These are phyloP conservation scores for Amanita rubescens DNA, from an alignment of 768 basidiomycete species.

Conservation along the genomic window DNA sequence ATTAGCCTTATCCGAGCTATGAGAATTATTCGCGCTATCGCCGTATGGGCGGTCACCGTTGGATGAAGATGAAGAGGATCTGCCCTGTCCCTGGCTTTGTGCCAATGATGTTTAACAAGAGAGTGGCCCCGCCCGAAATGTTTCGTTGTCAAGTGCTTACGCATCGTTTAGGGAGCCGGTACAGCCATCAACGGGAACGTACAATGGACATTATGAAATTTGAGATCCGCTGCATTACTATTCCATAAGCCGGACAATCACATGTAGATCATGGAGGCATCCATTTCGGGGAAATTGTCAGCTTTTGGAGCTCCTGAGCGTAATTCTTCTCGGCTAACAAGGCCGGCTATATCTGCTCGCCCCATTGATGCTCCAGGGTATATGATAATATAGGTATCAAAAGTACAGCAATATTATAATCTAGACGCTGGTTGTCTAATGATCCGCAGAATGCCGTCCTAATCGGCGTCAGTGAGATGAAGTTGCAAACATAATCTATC, in stretches of 20 bases:
- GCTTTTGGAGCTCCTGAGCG: too few species aligned
- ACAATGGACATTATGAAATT: too few species aligned
- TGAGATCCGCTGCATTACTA: neutral
- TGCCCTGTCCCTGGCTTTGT: too few species aligned
- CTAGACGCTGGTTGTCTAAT: neutral
- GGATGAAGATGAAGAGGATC: too few species aligned
- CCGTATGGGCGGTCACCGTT: too few species aligned
- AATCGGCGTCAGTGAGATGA: neutral
- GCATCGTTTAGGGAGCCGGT: too few species aligned
- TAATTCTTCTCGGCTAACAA: neutral
- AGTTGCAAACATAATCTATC: neutral
- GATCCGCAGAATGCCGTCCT: neutral
- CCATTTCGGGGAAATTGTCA: neutral
- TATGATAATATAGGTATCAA: neutral
- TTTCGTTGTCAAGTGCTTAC: too few species aligned
- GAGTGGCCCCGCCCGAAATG: too few species aligned
- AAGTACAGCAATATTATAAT: neutral
- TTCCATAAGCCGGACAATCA: neutral
- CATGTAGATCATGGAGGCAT: neutral
- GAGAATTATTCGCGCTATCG: too few species aligned
- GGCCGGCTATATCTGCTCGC: neutral
- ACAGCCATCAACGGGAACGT: too few species aligned
- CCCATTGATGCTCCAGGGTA: neutral
- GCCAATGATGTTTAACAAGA: too few species aligned
- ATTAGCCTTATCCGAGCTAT: too few species aligned